Percentiles rank a stretch among this genome's conserved stretches.
Conservation (phyloP, 176 grass and related monocot genomes). For the Avena sativa region DNA sequence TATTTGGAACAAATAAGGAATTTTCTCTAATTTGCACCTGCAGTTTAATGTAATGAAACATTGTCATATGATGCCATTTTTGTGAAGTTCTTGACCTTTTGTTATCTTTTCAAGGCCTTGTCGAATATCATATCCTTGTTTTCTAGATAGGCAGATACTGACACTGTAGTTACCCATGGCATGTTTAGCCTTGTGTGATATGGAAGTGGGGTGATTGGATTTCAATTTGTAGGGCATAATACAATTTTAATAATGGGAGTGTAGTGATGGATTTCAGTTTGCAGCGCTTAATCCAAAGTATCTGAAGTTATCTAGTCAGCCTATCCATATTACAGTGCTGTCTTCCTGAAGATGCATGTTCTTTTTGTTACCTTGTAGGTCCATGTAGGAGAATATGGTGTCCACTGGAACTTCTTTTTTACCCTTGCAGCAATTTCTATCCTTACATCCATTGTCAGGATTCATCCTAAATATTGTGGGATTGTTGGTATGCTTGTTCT, state of each 20-base stretch:
- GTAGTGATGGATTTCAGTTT: slow-evolving; percentile 1
- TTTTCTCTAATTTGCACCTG: background rate
- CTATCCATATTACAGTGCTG: slow-evolving; percentile 35
- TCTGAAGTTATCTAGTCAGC: background rate
- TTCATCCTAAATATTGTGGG: slow-evolving; percentile 83
- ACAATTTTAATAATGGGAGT: background rate
- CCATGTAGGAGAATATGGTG: slow-evolving; percentile 96
- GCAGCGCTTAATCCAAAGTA: background rate
- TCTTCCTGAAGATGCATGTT: slow-evolving; percentile 38
- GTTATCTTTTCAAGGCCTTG: background rate
- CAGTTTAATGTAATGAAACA: slow-evolving; percentile 20
- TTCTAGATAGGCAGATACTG: background rate
- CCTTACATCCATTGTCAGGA: slow-evolving; percentile 72
- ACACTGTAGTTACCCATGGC: slow-evolving; percentile 6
- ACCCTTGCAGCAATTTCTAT: slow-evolving; percentile 88
- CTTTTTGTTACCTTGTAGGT: slow-evolving; percentile 60
- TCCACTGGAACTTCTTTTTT: slow-evolving; percentile 99
- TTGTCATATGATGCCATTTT: background rate
- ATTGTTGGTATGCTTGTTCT: slow-evolving; percentile 76
- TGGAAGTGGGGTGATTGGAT: background rate
- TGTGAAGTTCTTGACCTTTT: slow-evolving; percentile 3
- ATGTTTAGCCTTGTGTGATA: background rate
- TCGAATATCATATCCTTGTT: slow-evolving; percentile 21
- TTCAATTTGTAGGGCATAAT: background rate
- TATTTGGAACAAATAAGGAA: no score